These are phyloP conservation scores for Cyamopsis tetragonoloba DNA, from an alignment of 306 rosid species.

Conservation along the genomic window DNA sequence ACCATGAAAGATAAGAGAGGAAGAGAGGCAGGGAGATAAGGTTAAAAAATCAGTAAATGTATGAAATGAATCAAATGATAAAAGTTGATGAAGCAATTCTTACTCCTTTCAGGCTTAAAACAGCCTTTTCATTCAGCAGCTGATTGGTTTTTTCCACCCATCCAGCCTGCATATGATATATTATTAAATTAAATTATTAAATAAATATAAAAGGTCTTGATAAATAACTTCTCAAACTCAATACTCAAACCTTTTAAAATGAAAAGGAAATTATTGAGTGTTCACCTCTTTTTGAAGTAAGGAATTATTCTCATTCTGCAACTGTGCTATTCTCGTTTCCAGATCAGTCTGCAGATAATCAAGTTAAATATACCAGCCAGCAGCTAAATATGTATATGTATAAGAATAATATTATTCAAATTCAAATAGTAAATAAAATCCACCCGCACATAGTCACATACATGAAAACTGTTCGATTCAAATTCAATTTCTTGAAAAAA, in stretches of 20 bases:
- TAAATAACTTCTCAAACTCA: constrained; percentile 22
- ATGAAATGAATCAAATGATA: not conserved
- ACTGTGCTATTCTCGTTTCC: constrained; percentile 49
- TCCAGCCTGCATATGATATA: constrained; percentile 43
- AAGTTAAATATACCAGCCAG: constrained; percentile 12
- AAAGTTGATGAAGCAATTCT: constrained; percentile 14
- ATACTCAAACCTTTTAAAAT: not conserved
- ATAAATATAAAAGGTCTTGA: constrained; percentile 22
- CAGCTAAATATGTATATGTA: constrained; percentile 11
- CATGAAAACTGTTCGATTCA: constrained; percentile 16
- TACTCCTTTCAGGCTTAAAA: constrained; percentile 41
- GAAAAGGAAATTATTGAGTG: not conserved
- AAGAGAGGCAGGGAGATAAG: not conserved
- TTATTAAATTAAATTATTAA: no score
- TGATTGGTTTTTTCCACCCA: constrained; percentile 40
- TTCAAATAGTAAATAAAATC: constrained; percentile 7
- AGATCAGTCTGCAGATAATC: constrained; percentile 47
- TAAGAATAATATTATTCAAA: not conserved
- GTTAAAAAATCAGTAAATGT: not conserved
- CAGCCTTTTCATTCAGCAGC: constrained; percentile 43
- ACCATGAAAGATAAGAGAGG: not conserved
- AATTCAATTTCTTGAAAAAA: not conserved
- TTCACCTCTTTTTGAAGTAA: constrained; percentile 57
- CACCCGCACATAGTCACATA: constrained; percentile 7
- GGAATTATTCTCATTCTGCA: constrained; percentile 52